Evolutionary conservation across 345 rosid genomes (phyloP).

Genomic region (Salix brachista): DNA sequence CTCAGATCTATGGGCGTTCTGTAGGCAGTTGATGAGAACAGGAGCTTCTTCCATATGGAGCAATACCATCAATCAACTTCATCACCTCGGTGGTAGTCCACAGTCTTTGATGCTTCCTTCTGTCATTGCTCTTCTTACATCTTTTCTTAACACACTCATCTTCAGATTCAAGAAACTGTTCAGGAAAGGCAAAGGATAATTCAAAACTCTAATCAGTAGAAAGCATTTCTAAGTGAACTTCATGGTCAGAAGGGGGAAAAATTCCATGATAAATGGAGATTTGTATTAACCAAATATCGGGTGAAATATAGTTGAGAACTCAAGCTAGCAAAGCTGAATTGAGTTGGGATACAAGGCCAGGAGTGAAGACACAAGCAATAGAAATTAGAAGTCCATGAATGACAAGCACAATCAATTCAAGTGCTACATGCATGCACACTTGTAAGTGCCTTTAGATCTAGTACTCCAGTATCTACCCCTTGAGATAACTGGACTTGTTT

Average conservation of each 20-base stretch:
- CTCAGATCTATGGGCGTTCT: slow-evolving; percentile 90
- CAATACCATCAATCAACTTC: slow-evolving; percentile 78
- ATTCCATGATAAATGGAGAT: too few species aligned
- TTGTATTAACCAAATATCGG: too few species aligned
- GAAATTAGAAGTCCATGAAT: background rate
- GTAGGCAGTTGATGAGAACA: slow-evolving; percentile 57
- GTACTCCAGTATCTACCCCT: too few species aligned
- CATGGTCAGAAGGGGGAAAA: background rate
- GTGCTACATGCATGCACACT: too few species aligned
- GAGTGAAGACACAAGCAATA: background rate
- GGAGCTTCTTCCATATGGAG: slow-evolving; percentile 66
- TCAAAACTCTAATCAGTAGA: background rate
- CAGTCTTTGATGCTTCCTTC: slow-evolving; percentile 85
- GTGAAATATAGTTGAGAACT: background rate
- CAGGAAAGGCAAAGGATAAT: background rate
- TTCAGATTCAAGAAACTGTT: slow-evolving; percentile 46
- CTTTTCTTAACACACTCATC: slow-evolving; percentile 35
- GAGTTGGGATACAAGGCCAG: background rate
- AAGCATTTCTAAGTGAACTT: background rate
- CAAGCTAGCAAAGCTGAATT: background rate
- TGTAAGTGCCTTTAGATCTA: background rate
- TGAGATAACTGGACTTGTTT: too few species aligned
- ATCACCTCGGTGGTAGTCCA: slow-evolving; percentile 79
- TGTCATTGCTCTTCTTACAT: slow-evolving; percentile 45
- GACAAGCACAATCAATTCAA: background rate